phyloP scores from a whole-genome alignment of 805 yeast species.

The Pichia ethanolica region DNA sequence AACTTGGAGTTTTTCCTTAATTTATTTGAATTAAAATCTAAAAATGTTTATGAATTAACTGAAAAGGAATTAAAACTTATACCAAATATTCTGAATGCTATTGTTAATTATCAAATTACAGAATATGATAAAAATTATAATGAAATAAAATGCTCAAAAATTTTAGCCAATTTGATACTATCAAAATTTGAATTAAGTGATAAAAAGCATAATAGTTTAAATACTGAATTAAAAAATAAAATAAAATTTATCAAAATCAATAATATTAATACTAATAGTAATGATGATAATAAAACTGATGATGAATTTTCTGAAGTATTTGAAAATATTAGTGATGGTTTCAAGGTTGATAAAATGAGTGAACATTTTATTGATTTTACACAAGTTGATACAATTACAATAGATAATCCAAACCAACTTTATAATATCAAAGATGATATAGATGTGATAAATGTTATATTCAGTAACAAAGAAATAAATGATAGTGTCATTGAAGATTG shows the following conservation, averaged over 20 bases:
- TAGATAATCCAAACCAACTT: too few species aligned
- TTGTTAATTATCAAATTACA: not conserved
- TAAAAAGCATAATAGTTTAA: not conserved
- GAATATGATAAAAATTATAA: not conserved
- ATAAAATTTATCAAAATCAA: not conserved
- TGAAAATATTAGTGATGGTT: too few species aligned
- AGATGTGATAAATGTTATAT: not conserved
- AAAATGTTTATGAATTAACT: slow-evolving; percentile 25
- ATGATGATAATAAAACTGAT: too few species aligned
- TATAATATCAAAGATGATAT: not conserved
- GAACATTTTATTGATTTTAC: not conserved
- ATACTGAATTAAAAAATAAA: not conserved
- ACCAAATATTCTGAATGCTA: not conserved
- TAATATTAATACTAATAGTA: too few species aligned
- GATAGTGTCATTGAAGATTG: not conserved
- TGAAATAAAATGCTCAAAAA: not conserved
- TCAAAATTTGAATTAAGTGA: not conserved
- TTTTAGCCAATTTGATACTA: not conserved
- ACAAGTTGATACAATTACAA: too few species aligned
- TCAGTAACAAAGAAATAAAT: not conserved
- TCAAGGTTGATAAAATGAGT: too few species aligned
- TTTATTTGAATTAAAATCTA: slow-evolving; percentile 59
- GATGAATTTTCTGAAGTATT: too few species aligned
- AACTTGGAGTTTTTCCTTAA: slow-evolving; percentile 68
- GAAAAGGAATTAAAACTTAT: not conserved